Evolutionary conservation across 2,329 filamentous ascomycete species (phyloP).

Genomic region (Colletotrichum shisoi): DNA sequence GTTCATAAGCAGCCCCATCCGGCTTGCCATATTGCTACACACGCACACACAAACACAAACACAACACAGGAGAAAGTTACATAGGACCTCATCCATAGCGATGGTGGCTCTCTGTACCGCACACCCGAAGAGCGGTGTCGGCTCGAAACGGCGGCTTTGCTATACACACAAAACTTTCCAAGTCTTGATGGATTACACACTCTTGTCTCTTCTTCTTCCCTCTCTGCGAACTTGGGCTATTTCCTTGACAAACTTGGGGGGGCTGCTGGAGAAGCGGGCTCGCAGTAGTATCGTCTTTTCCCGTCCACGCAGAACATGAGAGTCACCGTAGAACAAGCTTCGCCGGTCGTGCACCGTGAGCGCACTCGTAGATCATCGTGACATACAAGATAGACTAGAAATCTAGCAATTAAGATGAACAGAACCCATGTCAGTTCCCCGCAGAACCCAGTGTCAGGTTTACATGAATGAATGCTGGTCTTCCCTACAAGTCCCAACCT

Average conservation of each 20-base stretch:
- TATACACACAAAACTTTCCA: conserved; percentile 32
- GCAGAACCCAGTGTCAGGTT: too few species aligned
- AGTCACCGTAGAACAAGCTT: conserved; percentile 21
- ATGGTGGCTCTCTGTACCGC: conserved; percentile 31
- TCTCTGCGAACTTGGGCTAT: conserved; percentile 12
- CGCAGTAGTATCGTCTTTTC: conserved; percentile 19
- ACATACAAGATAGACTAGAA: conserved; percentile 27
- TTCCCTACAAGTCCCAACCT: too few species aligned
- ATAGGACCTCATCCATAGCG: conserved; percentile 26
- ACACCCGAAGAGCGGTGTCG: conserved; percentile 24
- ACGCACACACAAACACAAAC: conserved; percentile 6
- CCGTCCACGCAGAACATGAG: conserved; percentile 26
- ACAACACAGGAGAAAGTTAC: conserved; percentile 6
- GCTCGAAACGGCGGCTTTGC: conserved; percentile 31
- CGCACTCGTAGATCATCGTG: conserved; percentile 31
- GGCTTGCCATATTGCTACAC: conserved; percentile 33
- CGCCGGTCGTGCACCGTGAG: conserved; percentile 27
- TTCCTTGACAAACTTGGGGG: conserved; percentile 8
- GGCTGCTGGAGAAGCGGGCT: conserved; percentile 8
- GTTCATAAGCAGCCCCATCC: conserved; percentile 11
- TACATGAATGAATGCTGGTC: too few species aligned
- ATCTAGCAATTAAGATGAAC: conserved; percentile 36
- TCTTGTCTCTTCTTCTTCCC: conserved; percentile 8
- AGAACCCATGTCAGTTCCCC: conserved; percentile 9
- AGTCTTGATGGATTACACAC: conserved; percentile 25